Evolutionary conservation across 106 monocot genomes (phyloP).

Genomic region (Phalaenopsis aphrodite): DNA sequence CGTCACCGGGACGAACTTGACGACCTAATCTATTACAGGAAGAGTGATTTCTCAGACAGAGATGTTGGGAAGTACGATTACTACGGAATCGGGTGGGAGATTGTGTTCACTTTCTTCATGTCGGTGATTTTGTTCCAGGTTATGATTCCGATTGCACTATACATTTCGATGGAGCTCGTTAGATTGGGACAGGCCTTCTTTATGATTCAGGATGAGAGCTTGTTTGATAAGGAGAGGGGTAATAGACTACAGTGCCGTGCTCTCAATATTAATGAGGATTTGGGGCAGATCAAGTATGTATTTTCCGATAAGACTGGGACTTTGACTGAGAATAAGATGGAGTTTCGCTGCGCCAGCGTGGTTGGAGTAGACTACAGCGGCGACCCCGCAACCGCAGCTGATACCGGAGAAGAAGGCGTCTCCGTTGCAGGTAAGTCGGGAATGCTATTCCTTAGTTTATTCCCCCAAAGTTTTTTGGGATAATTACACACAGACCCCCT

Average conservation of each 20-base stretch:
- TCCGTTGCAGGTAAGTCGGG: conserved; percentile 6
- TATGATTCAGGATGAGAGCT: conserved; percentile 45
- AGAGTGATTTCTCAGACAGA: conserved; percentile 32
- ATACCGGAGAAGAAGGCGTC: conserved; percentile 1
- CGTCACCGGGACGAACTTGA: conserved; percentile 36
- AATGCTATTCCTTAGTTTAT: not conserved
- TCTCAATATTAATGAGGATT: conserved; percentile 90
- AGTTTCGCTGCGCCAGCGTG: conserved; percentile 59
- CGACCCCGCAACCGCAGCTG: not conserved
- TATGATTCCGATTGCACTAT: conserved; percentile 80
- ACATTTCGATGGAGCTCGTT: conserved; percentile 81
- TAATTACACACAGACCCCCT: too few relatives aligned
- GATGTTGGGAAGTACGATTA: conserved; percentile 42
- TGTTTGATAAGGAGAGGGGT: conserved; percentile 50
- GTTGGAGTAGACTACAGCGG: conserved; percentile 45
- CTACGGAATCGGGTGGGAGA: conserved; percentile 50
- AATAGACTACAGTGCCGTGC: conserved; percentile 76
- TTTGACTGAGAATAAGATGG: conserved; percentile 95
- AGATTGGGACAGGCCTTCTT: conserved; percentile 70
- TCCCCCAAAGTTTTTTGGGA: not conserved
- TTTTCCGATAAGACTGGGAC: conserved; percentile 95
- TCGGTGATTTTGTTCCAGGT: conserved; percentile 72
- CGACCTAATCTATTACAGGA: conserved; percentile 36
- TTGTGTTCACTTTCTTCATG: conserved; percentile 53
- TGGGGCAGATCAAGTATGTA: conserved; percentile 85